Base-by-base conservation (phyloP, 352 stramenopile species). In the Phytophthora meadii region DNA sequence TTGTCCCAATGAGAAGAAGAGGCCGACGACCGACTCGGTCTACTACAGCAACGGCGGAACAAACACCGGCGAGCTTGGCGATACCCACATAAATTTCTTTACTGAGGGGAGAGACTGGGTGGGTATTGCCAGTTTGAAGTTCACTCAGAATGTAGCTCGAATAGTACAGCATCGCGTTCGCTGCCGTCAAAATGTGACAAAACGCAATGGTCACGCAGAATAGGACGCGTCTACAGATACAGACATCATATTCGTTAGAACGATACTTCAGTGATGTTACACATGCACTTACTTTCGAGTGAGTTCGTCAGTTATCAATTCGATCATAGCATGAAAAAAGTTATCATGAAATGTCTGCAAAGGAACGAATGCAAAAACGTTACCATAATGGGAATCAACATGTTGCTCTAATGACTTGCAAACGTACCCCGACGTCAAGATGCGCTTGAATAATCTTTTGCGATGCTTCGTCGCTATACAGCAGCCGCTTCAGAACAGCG, bases 91-190 rank as follows among this genome's bases (percentile, higher is more conserved):
- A 79, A 8, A 89, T 68, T 44, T 92, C 81, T 54, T 89, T 90
- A 15, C 72, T 73, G 24, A 80, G 39, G 24, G 66, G 52, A 22
- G 69, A 78, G 19, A 67, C 32, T 36, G 54, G 40, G 1, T 54
- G 24, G 8, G 22, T 45, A 15, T 72, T 51, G 27, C 69, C 69
- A 0, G 48, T 48, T 42, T 70, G 68, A 0, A 92, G 62, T 25
- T 73, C 75, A 1, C 76, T 50, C 28, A 92, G 61, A 27, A 92
- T 92, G 51, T 90, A 92, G 62, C 73, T 90, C 10, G 83, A 92
- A 56, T 90, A 92, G 61, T 92, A 92, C n/a, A 92, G 74, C 81
- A 92, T 90, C 8, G 81, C 83, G 55, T 90, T 92, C 1, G 83
- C 83, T 10, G 75, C 83, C 9, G 81, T 92, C 37, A 87, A 58